phyloP scores from a whole-genome alignment of 1,284 basidiomycete species.

The Trichosporon sp. region DNA sequence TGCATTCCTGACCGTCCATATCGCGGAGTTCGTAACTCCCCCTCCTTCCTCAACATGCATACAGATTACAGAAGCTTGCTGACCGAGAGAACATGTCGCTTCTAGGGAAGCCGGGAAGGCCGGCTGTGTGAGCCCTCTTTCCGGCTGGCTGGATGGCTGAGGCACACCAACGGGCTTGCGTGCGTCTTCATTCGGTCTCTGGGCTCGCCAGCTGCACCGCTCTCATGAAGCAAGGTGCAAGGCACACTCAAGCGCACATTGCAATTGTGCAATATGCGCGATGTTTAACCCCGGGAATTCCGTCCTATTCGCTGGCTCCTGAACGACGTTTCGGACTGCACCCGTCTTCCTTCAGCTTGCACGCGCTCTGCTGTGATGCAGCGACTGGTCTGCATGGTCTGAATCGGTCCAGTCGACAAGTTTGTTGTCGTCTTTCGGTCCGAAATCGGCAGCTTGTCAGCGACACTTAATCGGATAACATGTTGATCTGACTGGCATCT shows the following conservation, averaged over 20 bases:
- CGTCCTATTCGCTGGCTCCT: constrained; percentile 5
- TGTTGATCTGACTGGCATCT: constrained; percentile 43
- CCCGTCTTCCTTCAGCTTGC: not conserved
- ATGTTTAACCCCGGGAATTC: constrained; percentile 8
- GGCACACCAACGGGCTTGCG: not conserved
- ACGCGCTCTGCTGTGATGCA: too few relatives aligned
- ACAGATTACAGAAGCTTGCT: not conserved
- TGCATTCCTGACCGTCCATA: not conserved
- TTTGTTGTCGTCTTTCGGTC: too few relatives aligned
- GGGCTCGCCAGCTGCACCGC: not conserved
- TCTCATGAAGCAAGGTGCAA: constrained; percentile 1
- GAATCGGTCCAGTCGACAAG: too few relatives aligned
- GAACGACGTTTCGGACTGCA: constrained; percentile 5
- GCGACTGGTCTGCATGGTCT: too few relatives aligned
- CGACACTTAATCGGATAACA: too few relatives aligned
- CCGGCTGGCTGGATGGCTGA: not conserved
- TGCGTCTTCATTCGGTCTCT: too few relatives aligned
- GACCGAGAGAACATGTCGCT: not conserved
- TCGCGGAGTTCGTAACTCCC: not conserved
- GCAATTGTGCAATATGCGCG: not conserved
- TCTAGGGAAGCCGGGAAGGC: not conserved
- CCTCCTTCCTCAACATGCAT: not conserved
- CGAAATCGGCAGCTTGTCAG: too few relatives aligned
- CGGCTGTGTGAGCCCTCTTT: not conserved
- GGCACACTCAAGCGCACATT: constrained; percentile 1